A percentile compares a stretch with the other conserved stretches of the same genome.
phyloP scores from a whole-genome alignment of 2,329 filamentous ascomycete genomes.

The Clonostachys byssicola region DNA sequence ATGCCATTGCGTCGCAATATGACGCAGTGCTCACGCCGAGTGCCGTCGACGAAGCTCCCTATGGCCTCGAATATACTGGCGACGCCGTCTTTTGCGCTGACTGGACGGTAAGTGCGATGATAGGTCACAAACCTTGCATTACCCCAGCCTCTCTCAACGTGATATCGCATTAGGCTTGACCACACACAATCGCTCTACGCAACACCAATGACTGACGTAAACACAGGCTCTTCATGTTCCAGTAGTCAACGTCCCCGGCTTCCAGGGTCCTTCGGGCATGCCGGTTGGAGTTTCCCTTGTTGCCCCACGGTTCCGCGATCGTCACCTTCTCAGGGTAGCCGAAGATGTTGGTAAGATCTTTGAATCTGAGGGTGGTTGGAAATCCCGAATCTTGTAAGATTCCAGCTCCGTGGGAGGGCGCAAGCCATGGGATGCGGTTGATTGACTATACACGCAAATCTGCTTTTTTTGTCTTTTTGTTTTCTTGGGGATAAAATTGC shows the following conservation, averaged over 20 bases:
- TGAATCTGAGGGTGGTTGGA: constrained; percentile 23
- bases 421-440: no score
- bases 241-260: constrained; percentile 61
- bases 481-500: no score
- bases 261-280: constrained; percentile 45
- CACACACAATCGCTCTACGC: no score
- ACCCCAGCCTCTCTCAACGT: background rate
- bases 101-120: constrained; percentile 40
- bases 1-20: constrained; percentile 45
- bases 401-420: no score
- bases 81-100: constrained; percentile 44
- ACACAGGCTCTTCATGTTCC: constrained; percentile 50
- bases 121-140: background rate
- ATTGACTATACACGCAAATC: no score
- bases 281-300: constrained; percentile 56
- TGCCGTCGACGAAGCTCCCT: constrained; percentile 53
- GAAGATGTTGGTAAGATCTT: constrained; percentile 29
- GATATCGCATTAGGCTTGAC: background rate
- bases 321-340: constrained; percentile 35
- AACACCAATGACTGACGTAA: background rate
- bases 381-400: background rate
- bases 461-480: no score
- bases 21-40: constrained; percentile 55
- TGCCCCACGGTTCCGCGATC: constrained; percentile 39
- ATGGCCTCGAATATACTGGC: constrained; percentile 48